Percentiles rank a stretch among this genome's conserved stretches.
Evolutionary conservation across 306 rosid species (phyloP).

Genomic region (Calophaca sinica): DNA sequence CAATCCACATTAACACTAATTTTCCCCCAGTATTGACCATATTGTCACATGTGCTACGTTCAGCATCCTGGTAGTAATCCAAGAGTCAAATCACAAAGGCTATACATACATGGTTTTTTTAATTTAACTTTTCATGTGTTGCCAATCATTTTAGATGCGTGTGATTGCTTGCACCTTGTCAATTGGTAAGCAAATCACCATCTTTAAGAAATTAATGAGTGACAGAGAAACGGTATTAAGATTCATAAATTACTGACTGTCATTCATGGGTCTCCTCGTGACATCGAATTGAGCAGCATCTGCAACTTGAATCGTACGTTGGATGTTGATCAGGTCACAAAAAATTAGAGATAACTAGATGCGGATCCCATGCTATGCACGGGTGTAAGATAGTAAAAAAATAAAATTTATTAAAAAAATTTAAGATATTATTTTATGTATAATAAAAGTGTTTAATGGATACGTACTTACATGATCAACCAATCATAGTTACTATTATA

Average conservation of each 20-base stretch:
- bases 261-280: slow-evolving; percentile 28
- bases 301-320: slow-evolving; percentile 36
- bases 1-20: too few species aligned
- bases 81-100: background rate
- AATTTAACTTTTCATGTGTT: background rate
- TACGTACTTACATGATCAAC: too few species aligned
- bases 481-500: too few species aligned
- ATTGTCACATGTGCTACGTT: too few species aligned
- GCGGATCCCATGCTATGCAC: too few species aligned
- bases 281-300: slow-evolving; percentile 38
- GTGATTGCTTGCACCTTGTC: background rate
- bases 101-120: background rate
- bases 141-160: slow-evolving; percentile 31
- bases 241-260: background rate
- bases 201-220: background rate
- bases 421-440: too few species aligned
- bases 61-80: background rate
- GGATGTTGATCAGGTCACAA: background rate
- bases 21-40: too few species aligned
- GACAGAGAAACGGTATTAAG: slow-evolving; percentile 1
- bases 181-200: slow-evolving; percentile 13
- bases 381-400: too few species aligned
- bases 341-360: too few species aligned
- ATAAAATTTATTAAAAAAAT: too few species aligned
- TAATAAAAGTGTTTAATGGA: too few species aligned